phyloP scores from a whole-genome alignment of 441 rosid genomes.

The Gossypium trilobum region DNA sequence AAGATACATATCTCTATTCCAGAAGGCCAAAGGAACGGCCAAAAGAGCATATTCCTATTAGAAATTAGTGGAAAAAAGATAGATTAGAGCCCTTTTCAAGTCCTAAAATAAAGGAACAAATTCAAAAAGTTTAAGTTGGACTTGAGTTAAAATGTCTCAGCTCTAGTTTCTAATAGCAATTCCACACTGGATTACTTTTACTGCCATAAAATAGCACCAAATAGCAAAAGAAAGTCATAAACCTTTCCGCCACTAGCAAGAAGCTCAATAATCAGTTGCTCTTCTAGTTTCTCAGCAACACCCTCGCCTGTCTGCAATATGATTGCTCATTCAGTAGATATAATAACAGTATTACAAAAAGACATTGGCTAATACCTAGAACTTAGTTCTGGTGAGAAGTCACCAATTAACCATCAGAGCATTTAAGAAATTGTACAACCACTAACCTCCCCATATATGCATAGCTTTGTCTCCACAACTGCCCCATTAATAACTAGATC shows the following conservation, averaged over 20 bases:
- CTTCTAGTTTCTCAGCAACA: constrained; percentile 44
- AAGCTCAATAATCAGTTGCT: constrained; percentile 65
- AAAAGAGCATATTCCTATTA: background rate
- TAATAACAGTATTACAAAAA: background rate
- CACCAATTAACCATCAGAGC: constrained; percentile 2
- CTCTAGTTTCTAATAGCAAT: background rate
- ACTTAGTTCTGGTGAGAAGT: background rate
- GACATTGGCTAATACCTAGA: background rate
- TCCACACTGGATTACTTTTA: constrained; percentile 14
- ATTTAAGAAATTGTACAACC: constrained; percentile 7
- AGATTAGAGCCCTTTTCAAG: background rate
- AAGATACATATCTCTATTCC: background rate
- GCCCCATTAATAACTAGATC: constrained; percentile 83
- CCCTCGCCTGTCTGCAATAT: constrained; percentile 45
- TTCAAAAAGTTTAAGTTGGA: constrained; percentile 2
- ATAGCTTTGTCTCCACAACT: constrained; percentile 68
- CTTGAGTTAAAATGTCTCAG: background rate
- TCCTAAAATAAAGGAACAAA: background rate
- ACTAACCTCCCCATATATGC: constrained; percentile 81
- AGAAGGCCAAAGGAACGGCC: background rate
- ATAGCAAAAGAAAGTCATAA: constrained; percentile 23
- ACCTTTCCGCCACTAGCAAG: constrained; percentile 97
- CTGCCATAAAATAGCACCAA: constrained; percentile 12
- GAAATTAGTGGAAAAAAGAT: background rate
- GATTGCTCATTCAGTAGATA: constrained; percentile 10